A percentile compares a stretch with the other conserved stretches of the same genome.
Evolutionary conservation across 2,329 filamentous ascomycete genomes (phyloP).

Genomic region (Aspergillus sp.): DNA sequence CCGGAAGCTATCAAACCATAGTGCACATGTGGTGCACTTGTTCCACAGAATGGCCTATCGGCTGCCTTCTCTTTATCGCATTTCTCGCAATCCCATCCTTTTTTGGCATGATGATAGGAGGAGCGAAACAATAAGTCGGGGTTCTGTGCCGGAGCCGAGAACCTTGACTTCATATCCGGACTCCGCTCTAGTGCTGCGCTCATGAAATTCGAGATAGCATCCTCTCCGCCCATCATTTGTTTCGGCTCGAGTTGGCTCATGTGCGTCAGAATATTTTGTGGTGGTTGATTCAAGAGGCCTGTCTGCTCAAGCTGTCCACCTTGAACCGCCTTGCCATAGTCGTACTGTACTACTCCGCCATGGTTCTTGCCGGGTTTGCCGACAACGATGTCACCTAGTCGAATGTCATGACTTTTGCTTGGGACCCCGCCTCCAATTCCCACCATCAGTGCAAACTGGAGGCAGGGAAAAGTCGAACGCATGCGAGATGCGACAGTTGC

Average conservation of each 20-base stretch:
- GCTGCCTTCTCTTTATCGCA: neutral
- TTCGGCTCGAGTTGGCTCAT: neutral
- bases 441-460: neutral
- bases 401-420: neutral
- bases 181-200: neutral
- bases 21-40: neutral
- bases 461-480: neutral
- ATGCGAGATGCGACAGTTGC: neutral
- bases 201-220: neutral
- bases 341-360: neutral
- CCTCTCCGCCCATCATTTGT: neutral
- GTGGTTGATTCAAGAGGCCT: neutral
- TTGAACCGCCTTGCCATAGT: neutral
- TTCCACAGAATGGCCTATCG: neutral
- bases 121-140: neutral
- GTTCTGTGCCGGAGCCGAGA: too few species aligned
- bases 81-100: neutral
- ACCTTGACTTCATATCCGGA: too few species aligned
- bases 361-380: neutral
- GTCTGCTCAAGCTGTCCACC: neutral
- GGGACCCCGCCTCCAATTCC: neutral
- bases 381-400: neutral
- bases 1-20: neutral
- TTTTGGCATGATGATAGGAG: neutral
- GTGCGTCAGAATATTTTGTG: neutral